Evolutionary conservation across 768 basidiomycete species (phyloP).

Genomic region (Phlebiopsis flavidoalba): DNA sequence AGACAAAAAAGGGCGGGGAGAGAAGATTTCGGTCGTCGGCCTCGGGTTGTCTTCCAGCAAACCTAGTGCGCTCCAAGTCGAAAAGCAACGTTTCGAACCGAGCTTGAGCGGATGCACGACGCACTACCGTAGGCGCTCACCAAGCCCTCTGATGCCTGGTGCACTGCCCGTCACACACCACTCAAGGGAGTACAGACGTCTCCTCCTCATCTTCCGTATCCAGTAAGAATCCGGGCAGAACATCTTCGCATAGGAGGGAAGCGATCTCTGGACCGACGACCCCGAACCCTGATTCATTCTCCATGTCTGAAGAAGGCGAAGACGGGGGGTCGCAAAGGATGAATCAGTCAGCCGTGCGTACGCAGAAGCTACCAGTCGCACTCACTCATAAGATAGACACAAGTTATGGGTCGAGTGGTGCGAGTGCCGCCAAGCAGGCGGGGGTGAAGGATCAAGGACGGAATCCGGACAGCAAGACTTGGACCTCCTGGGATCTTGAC

Average conservation of each 20-base stretch:
- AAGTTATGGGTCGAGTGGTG: background rate
- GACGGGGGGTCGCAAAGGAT: background rate
- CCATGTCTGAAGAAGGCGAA: background rate
- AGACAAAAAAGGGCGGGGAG: background rate
- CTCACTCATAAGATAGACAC: background rate
- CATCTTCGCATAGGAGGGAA: background rate
- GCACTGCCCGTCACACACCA: background rate
- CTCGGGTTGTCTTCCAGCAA: background rate
- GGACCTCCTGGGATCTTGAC: constrained; percentile 16
- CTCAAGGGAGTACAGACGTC: background rate
- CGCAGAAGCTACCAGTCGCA: background rate
- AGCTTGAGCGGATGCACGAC: background rate
- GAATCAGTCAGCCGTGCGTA: background rate
- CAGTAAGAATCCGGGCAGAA: background rate
- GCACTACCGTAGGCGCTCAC: background rate
- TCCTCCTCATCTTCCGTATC: background rate
- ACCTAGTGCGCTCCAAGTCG: background rate
- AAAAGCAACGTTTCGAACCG: background rate
- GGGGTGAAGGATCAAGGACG: background rate
- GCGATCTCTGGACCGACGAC: background rate
- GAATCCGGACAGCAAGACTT: background rate
- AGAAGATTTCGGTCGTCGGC: background rate
- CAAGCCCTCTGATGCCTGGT: background rate
- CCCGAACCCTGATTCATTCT: background rate
- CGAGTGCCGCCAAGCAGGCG: background rate